A percentile compares a stretch with the other conserved stretches of the same genome.
These are phyloP conservation scores for Erythrobasidium hasegawianum DNA, from an alignment of 1,284 basidiomycete genomes.

Conservation along the genomic window DNA sequence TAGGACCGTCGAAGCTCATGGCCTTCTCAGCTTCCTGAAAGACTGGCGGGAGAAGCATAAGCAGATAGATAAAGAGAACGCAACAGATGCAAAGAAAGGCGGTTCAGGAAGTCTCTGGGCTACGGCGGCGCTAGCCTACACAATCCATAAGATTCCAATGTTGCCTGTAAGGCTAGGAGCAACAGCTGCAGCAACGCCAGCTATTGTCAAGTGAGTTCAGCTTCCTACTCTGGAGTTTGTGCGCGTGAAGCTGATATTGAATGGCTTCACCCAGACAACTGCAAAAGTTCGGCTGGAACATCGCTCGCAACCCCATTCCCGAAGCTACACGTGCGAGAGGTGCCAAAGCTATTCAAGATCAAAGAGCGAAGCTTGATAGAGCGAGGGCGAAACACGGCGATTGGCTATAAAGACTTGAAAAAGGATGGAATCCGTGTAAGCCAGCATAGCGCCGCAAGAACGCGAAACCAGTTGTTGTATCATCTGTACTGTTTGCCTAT, in stretches of 20 bases:
- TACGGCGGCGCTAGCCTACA: slow-evolving; percentile 87
- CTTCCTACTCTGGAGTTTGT: background rate
- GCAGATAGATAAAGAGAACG: slow-evolving; percentile 14
- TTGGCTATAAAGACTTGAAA: slow-evolving; percentile 12
- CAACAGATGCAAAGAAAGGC: slow-evolving; percentile 14
- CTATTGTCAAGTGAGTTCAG: slow-evolving; percentile 27
- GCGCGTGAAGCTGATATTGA: background rate
- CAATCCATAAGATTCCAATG: slow-evolving; percentile 91
- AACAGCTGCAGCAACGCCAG: slow-evolving; percentile 80
- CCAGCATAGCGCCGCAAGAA: too few relatives aligned
- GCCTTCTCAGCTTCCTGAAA: slow-evolving; percentile 30
- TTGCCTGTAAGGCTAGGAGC: slow-evolving; percentile 84
- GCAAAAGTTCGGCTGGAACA: slow-evolving; percentile 26
- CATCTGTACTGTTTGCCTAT: too few relatives aligned
- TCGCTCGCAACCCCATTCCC: slow-evolving; percentile 28
- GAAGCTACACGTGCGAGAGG: slow-evolving; percentile 16
- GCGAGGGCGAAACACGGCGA: slow-evolving; percentile 24
- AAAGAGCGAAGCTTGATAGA: slow-evolving; percentile 22
- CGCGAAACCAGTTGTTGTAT: too few relatives aligned
- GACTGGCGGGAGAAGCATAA: slow-evolving; percentile 30
- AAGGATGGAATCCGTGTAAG: too few relatives aligned
- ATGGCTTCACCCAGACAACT: slow-evolving; percentile 11
- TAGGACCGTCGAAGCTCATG: slow-evolving; percentile 38
- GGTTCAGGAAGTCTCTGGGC: slow-evolving; percentile 47
- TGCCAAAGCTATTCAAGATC: slow-evolving; percentile 15